Evolutionary conservation across 1,284 basidiomycete species (phyloP).

Genomic region (Ceratobasidium papillatum): DNA sequence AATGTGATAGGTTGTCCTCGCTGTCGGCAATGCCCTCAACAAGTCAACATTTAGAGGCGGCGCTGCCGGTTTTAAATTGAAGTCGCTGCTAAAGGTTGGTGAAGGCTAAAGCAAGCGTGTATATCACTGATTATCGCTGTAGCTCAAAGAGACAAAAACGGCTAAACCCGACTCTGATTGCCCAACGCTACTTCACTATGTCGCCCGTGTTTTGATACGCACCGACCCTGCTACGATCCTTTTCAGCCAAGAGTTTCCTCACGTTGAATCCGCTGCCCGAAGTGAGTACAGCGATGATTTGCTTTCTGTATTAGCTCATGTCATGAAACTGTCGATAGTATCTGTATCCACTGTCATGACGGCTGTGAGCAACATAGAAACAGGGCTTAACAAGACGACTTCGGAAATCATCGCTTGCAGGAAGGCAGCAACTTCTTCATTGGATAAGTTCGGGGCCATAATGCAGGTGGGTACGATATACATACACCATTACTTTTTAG

Average conservation of each 20-base stretch:
- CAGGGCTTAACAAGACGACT: constrained; percentile 66
- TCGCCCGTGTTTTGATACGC: constrained; percentile 77
- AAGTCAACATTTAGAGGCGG: constrained; percentile 82
- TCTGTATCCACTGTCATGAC: constrained; percentile 71
- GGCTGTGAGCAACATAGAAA: constrained; percentile 65
- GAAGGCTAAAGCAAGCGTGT: background rate
- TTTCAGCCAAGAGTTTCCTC: constrained; percentile 84
- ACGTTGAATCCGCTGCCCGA: constrained; percentile 82
- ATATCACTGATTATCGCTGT: constrained; percentile 31
- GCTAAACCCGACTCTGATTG: constrained; percentile 71
- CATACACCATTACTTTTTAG: background rate
- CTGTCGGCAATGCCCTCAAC: constrained; percentile 85
- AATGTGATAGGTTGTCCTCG: constrained; percentile 66
- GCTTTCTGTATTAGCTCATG: constrained; percentile 17
- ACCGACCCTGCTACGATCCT: constrained; percentile 71
- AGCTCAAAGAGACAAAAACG: constrained; percentile 88
- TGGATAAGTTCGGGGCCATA: constrained; percentile 62
- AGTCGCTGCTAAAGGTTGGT: constrained; percentile 80
- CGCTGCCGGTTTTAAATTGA: constrained; percentile 84
- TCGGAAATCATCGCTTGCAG: constrained; percentile 63
- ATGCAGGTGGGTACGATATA: constrained; percentile 65
- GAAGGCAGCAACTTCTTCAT: constrained; percentile 48
- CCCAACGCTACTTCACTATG: constrained; percentile 87
- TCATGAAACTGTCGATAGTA: constrained; percentile 57
- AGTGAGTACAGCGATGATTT: constrained; percentile 58